Conservation (phyloP, 2,329 filamentous ascomycete species). For the Scedosporium minutisporum region DNA sequence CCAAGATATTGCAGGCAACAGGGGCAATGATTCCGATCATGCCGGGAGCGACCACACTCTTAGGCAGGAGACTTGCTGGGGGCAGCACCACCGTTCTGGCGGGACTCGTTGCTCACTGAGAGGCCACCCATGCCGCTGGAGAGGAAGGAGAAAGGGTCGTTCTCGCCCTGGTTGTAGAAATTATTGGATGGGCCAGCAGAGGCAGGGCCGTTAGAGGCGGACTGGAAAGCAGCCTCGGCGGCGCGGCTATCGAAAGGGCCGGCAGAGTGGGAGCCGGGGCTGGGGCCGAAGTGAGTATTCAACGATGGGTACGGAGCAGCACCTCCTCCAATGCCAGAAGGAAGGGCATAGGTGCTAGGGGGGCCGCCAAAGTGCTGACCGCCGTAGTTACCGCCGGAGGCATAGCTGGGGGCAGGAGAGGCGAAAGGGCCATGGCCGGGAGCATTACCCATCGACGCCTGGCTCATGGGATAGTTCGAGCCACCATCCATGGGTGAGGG, state of each 20-base stretch:
- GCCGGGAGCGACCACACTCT: constrained; percentile 10
- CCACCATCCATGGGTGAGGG: constrained; percentile 82
- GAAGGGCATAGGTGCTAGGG: constrained; percentile 80
- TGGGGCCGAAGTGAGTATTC: constrained; percentile 71
- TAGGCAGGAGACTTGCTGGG: constrained; percentile 52
- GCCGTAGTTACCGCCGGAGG: constrained; percentile 52
- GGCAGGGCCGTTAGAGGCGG: constrained; percentile 70
- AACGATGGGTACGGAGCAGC: constrained; percentile 69
- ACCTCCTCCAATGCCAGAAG: constrained; percentile 66
- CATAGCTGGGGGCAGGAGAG: constrained; percentile 55
- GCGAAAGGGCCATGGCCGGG: constrained; percentile 68
- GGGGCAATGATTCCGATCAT: not conserved
- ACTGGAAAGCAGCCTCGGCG: constrained; percentile 89
- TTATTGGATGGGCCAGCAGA: constrained; percentile 65
- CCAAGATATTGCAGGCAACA: not conserved
- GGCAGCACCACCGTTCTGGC: constrained; percentile 51
- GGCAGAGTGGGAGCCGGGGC: constrained; percentile 69
- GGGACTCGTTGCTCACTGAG: constrained; percentile 57
- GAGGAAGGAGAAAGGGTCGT: constrained; percentile 72
- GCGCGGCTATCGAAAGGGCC: constrained; percentile 88
- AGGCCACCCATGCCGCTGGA: constrained; percentile 63
- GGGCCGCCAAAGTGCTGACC: constrained; percentile 76
- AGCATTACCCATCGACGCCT: constrained; percentile 52
- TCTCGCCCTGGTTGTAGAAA: constrained; percentile 46
- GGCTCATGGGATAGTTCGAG: constrained; percentile 75